These are phyloP conservation scores for Salicornia ramosissima DNA, from an alignment of 148 eudicot genomes.

Conservation along the genomic window DNA sequence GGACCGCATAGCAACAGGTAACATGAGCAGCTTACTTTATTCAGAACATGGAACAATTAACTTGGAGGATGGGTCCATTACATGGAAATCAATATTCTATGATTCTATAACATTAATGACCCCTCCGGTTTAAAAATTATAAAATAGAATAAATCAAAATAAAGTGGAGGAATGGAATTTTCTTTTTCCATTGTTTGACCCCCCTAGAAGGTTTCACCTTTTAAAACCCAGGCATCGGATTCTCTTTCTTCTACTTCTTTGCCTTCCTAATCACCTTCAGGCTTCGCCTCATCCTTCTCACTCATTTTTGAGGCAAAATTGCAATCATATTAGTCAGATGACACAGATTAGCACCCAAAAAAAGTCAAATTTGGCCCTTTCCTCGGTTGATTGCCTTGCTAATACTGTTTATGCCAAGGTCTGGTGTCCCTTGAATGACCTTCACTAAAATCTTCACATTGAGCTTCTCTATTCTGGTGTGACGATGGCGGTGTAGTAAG, in stretches of 20 bases:
- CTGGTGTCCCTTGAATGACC: background rate
- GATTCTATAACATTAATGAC: background rate
- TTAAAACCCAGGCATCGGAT: background rate
- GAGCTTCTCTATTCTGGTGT: background rate
- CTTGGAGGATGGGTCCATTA: background rate
- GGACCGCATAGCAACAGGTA: background rate
- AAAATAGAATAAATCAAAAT: background rate
- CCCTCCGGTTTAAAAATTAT: background rate
- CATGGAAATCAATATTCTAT: too few species aligned
- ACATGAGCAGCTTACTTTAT: constrained; percentile 5
- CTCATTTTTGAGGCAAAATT: too few species aligned
- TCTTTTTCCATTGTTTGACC: too few species aligned
- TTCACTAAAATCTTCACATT: background rate
- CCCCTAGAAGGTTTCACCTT: background rate
- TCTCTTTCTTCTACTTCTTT: background rate
- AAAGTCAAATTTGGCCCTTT: background rate
- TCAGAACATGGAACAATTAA: background rate
- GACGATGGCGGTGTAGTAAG: too few species aligned
- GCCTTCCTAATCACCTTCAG: too few species aligned
- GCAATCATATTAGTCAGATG: too few species aligned
- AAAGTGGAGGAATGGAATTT: too few species aligned
- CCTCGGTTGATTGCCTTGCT: background rate
- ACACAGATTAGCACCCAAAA: background rate
- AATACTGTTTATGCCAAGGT: background rate
- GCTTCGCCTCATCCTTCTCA: too few species aligned